Percentiles rank a stretch among this genome's conserved stretches.
These are phyloP conservation scores for Flaveria bidentis DNA, from an alignment of 129 eudicot genomes.

Conservation along the genomic window DNA sequence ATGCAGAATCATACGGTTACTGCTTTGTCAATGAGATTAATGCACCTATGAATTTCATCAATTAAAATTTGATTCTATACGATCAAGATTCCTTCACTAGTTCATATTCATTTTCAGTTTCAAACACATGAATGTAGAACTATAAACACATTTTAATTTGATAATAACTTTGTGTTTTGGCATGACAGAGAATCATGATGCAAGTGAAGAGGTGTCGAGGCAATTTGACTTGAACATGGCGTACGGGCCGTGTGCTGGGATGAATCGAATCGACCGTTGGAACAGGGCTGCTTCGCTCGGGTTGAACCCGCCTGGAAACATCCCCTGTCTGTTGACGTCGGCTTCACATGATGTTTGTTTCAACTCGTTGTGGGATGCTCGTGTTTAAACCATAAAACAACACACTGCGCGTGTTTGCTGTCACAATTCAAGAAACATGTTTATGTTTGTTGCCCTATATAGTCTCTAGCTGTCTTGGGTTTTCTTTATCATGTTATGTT, in stretches of 20 bases:
- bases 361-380: constrained; percentile 75
- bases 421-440: not conserved
- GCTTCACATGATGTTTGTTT: constrained; percentile 32
- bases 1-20: not conserved
- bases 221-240: constrained; percentile 86
- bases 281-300: constrained; percentile 66
- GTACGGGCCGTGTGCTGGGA: constrained; percentile 88
- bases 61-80: too few relatives aligned
- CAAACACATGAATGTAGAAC: not conserved
- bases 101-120: too few relatives aligned
- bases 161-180: not conserved
- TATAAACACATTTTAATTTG: not conserved
- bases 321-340: constrained; percentile 45
- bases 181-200: constrained; percentile 55
- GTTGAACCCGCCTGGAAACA: constrained; percentile 60
- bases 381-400: constrained; percentile 40
- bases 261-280: constrained; percentile 77
- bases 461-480: constrained; percentile 35
- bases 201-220: constrained; percentile 68
- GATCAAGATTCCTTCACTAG: too few relatives aligned
- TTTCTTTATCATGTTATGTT: constrained; percentile 1
- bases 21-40: not conserved
- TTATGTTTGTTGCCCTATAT: constrained; percentile 27
- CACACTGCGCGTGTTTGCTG: not conserved
- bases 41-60: too few relatives aligned